Conservation (phyloP, 106 monocot genomes). For the Chionographis japonica region DNA sequence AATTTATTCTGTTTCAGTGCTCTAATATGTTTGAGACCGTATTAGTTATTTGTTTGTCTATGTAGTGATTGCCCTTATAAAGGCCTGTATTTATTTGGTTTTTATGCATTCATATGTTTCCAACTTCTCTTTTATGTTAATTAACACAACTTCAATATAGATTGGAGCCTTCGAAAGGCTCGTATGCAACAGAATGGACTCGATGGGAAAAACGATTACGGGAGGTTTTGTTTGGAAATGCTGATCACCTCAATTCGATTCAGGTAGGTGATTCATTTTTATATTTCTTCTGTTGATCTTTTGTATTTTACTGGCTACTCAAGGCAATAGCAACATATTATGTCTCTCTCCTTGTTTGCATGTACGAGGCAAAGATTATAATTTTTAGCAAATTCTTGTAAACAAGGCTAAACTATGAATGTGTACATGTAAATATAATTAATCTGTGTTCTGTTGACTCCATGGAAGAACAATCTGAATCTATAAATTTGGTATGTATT, state of each 20-base stretch:
- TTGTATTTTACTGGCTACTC: neutral
- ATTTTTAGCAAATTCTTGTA: neutral
- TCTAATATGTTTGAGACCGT: no score
- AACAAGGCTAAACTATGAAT: neutral
- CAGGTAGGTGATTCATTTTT: constrained; percentile 45
- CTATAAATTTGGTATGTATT: no score
- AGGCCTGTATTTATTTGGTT: no score
- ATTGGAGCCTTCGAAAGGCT: constrained; percentile 78
- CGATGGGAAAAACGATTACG: constrained; percentile 83
- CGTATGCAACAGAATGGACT: constrained; percentile 88
- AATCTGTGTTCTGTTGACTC: no score
- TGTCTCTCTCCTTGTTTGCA: no score
- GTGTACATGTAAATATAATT: neutral
- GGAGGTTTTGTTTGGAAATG: constrained; percentile 47
- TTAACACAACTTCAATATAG: constrained; percentile 25
- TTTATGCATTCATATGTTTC: no score
- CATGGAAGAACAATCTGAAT: no score
- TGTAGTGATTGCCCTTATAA: no score
- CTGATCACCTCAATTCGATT: constrained; percentile 77
- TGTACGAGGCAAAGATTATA: no score
- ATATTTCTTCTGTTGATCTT: neutral
- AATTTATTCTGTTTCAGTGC: no score
- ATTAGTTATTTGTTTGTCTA: no score
- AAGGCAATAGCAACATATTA: no score
- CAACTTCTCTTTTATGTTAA: neutral